Conservation (phyloP, 179 eudicot species). For the Sideroxylon spinosum region DNA sequence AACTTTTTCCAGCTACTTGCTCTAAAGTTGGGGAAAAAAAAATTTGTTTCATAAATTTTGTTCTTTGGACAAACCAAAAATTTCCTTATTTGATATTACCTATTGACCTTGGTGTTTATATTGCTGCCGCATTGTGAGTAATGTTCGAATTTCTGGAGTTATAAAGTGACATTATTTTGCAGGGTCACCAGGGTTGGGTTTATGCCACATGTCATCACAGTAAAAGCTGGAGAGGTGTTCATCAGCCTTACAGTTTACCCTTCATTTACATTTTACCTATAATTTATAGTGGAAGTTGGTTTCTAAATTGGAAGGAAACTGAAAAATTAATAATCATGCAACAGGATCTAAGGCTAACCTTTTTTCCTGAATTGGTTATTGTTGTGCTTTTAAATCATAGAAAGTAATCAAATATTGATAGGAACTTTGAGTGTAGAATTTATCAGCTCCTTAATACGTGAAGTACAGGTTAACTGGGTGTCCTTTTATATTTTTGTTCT, state of each 20-base stretch:
- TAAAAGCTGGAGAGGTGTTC: slow-evolving; percentile 40
- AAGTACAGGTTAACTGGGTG: too few relatives aligned
- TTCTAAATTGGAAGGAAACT: not conserved
- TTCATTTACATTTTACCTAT: not conserved
- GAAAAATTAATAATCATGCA: not conserved
- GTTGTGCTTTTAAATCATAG: not conserved
- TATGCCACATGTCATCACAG: slow-evolving; percentile 29
- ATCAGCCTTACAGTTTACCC: not conserved
- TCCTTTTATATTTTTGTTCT: not conserved
- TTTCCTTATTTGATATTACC: not conserved
- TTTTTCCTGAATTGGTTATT: not conserved
- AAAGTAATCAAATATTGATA: not conserved
- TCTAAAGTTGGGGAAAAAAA: not conserved
- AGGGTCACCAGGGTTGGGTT: slow-evolving; percentile 52
- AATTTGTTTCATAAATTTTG: not conserved
- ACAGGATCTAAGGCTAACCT: not conserved
- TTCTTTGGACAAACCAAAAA: not conserved
- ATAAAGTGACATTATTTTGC: slow-evolving; percentile 11
- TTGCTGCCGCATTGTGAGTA: not conserved
- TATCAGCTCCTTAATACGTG: not conserved
- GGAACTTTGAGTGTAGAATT: not conserved
- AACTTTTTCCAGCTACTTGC: not conserved
- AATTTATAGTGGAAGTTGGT: not conserved
- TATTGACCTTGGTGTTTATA: not conserved
- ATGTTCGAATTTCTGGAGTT: not conserved